Evolutionary conservation across 1,139 yeast genomes (phyloP).

Genomic region (Geotrichum australiense): DNA sequence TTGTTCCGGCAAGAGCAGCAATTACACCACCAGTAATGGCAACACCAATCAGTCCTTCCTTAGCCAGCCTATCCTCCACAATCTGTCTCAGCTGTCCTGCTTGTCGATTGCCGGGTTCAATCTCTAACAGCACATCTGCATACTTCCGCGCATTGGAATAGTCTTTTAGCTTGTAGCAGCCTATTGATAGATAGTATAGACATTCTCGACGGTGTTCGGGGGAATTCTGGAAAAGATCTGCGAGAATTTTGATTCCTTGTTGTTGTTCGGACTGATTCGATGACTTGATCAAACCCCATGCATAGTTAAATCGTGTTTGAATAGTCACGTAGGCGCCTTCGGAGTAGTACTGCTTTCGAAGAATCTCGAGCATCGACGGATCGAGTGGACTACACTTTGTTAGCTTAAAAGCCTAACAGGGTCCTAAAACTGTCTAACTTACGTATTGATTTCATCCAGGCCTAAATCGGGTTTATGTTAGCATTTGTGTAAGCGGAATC

Average conservation of each 20-base stretch:
- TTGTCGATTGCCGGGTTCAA: conserved; percentile 81
- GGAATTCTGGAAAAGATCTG: conserved; percentile 56
- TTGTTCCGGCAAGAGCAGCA: conserved; percentile 71
- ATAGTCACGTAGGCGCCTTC: conserved; percentile 77
- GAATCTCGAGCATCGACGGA: conserved; percentile 63
- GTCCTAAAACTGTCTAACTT: conserved; percentile 17
- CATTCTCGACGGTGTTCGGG: conserved; percentile 86
- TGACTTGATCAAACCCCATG: conserved; percentile 92
- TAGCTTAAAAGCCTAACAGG: background rate
- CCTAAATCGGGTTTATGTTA: conserved; percentile 22
- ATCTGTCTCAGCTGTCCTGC: conserved; percentile 63
- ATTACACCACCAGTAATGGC: conserved; percentile 80
- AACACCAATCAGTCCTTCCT: conserved; percentile 80
- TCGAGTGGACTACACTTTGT: conserved; percentile 50
- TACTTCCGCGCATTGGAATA: conserved; percentile 80
- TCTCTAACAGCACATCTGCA: conserved; percentile 63
- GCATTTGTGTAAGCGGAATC: conserved; percentile 3
- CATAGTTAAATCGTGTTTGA: conserved; percentile 85
- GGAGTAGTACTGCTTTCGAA: conserved; percentile 68
- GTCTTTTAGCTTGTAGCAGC: conserved; percentile 84
- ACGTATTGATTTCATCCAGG: conserved; percentile 32
- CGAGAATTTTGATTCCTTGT: conserved; percentile 69
- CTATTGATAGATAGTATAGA: conserved; percentile 78
- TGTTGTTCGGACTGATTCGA: conserved; percentile 54
- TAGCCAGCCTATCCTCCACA: conserved; percentile 78